A percentile compares a stretch with the other conserved stretches of the same genome.
phyloP scores from a whole-genome alignment of 257 asterid species.

The Salvia splendens region DNA sequence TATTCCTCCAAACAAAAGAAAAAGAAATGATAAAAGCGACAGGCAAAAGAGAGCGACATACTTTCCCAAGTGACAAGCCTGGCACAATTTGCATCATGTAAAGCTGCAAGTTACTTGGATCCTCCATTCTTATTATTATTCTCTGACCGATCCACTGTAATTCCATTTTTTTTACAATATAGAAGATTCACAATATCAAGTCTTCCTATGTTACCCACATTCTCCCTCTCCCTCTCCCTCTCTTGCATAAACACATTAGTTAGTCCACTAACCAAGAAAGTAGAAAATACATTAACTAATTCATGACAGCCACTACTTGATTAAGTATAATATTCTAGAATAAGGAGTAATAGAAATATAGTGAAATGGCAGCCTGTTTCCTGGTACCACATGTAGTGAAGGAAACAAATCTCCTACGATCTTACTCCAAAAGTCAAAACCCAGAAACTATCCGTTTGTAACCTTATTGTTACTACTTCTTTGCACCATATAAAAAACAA shows the following conservation, averaged over 20 bases:
- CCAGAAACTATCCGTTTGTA: constrained; percentile 35
- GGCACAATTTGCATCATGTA: constrained; percentile 38
- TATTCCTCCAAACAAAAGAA: background rate
- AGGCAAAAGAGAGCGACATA: constrained; percentile 21
- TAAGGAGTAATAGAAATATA: constrained; percentile 15
- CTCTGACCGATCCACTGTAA: background rate
- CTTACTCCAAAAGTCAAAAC: constrained; percentile 39
- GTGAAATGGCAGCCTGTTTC: constrained; percentile 34
- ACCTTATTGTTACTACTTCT: constrained; percentile 7
- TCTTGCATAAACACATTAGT: background rate
- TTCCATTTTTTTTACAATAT: too few relatives aligned
- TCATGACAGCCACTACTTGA: constrained; percentile 46
- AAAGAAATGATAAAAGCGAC: constrained; percentile 8
- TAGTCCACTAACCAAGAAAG: constrained; percentile 24
- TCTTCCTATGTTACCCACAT: too few relatives aligned
- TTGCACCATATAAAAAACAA: constrained; percentile 24
- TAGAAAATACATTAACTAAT: constrained; percentile 19
- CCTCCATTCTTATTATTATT: constrained; percentile 25
- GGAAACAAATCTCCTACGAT: constrained; percentile 30
- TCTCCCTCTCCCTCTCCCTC: constrained; percentile 1
- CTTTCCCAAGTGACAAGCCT: constrained; percentile 38
- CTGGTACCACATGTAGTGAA: constrained; percentile 33
- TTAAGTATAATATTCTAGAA: constrained; percentile 7
- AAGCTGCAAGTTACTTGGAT: constrained; percentile 38
- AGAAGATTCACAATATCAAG: too few relatives aligned